Base-by-base conservation (phyloP, 208 protist species). In the Trypanosoma vivax region DNA sequence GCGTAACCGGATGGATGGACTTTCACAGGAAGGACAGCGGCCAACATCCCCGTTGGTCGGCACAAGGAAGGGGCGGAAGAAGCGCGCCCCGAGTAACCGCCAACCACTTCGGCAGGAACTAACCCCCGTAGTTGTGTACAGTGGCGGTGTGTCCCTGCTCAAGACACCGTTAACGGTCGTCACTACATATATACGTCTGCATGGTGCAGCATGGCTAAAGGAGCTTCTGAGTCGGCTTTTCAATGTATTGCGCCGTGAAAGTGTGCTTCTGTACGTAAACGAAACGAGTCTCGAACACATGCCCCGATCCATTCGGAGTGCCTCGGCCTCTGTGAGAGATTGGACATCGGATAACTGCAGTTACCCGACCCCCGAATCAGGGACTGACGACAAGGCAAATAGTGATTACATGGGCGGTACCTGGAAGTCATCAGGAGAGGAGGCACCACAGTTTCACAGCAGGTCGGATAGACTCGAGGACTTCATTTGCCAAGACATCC, bases 201-300 rank as follows among this genome's bases (percentile, higher is more conserved):
- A 94, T 61, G 87, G 87, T 5, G 76, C 79, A 9, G 43, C 72
- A 38, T 94, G 87, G 83, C 68, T 91, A 39, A 80, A 79, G 52
- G 69, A 88, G 54, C 56, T 91, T 11, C 73, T 83, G 42, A 54
- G 53, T 21, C 79, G 73, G 18, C 43, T 94, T 24, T 88, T 94
- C 63, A 83, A 86, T 56, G 71, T 82, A 33, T 66, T 94, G 19
- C 76, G 83, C 19, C 69, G 71, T 21, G 78, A 87, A 53, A 90
- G 76, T 51, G 78, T 94, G 5, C 38, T 90, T 42, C 69, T 94
- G 11, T 94, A 94, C 61, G 77, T 94, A 7, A 94, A 90, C 57
- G 80, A 73, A 6, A n/a, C n/a, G n/a, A n/a, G n/a, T n/a, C n/a
- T n/a, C n/a, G n/a, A n/a, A n/a, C n/a, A n/a, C n/a, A n/a, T n/a